These are phyloP conservation scores for Starmera pachycereana DNA, from an alignment of 805 yeast genomes.

Conservation along the genomic window DNA sequence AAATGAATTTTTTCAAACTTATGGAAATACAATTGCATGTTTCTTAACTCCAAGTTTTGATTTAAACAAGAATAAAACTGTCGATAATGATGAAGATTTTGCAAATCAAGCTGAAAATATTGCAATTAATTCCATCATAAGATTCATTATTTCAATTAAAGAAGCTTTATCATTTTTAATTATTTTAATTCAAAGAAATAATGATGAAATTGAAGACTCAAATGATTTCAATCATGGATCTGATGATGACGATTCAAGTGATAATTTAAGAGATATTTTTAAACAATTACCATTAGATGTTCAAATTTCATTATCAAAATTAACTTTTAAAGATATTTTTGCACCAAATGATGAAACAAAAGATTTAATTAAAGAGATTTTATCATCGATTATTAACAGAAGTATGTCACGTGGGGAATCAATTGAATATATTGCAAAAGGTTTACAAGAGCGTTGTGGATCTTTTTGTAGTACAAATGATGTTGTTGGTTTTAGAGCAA, in stretches of 20 bases:
- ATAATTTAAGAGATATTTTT: slow-evolving; percentile 50
- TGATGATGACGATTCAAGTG: slow-evolving; percentile 17
- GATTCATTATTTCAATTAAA: slow-evolving; percentile 65
- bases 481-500: slow-evolving; percentile 86
- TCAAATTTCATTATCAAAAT: slow-evolving; percentile 53
- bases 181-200: slow-evolving; percentile 69
- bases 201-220: slow-evolving; percentile 16
- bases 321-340: slow-evolving; percentile 69
- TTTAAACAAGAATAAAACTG: slow-evolving; percentile 17
- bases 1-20: slow-evolving; percentile 58
- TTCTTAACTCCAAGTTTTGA: slow-evolving; percentile 42
- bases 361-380: slow-evolving; percentile 68
- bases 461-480: slow-evolving; percentile 91
- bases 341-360: slow-evolving; percentile 48
- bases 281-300: slow-evolving; percentile 56
- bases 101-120: slow-evolving; percentile 85
- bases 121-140: slow-evolving; percentile 70
- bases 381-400: slow-evolving; percentile 81
- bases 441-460: slow-evolving; percentile 87
- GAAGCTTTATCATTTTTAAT: slow-evolving; percentile 86
- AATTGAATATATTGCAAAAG: slow-evolving; percentile 79
- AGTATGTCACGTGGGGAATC: slow-evolving; percentile 88
- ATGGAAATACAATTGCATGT: slow-evolving; percentile 52
- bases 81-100: slow-evolving; percentile 42
- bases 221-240: neutral